Percentiles rank a stretch among this genome's conserved stretches.
Evolutionary conservation across 768 basidiomycete genomes (phyloP).

Genomic region (Phallus indusiatus): DNA sequence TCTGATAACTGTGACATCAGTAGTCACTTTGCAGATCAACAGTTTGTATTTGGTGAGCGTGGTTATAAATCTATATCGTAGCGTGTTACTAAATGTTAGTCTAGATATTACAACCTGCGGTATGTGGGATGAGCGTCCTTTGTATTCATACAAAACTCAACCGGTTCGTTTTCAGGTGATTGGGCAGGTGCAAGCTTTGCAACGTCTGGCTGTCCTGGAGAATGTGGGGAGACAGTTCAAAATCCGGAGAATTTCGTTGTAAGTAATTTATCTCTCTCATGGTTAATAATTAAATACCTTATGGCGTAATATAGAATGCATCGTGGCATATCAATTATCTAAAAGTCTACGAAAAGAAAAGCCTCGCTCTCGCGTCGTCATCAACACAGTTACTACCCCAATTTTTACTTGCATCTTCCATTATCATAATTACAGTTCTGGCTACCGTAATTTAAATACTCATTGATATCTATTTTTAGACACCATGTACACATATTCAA

Average conservation of each 20-base stretch:
- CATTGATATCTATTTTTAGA: not conserved
- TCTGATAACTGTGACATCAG: slow-evolving; percentile 47
- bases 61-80: not conserved
- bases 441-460: not conserved
- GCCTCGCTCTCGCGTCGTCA: slow-evolving; percentile 26
- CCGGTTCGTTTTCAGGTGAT: slow-evolving; percentile 40
- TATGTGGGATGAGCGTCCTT: slow-evolving; percentile 19
- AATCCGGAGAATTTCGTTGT: slow-evolving; percentile 67
- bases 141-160: not conserved
- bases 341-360: slow-evolving; percentile 61
- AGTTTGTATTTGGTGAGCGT: slow-evolving; percentile 62
- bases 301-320: slow-evolving; percentile 44
- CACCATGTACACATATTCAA: not conserved
- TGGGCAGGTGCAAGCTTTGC: slow-evolving; percentile 62
- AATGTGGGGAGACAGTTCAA: slow-evolving; percentile 52
- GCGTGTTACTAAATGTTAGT: not conserved
- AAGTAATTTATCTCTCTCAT: slow-evolving; percentile 18
- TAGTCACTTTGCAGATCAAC: slow-evolving; percentile 56
- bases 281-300: slow-evolving; percentile 5
- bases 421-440: not conserved
- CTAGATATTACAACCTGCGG: slow-evolving; percentile 80
- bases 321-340: slow-evolving; percentile 74
- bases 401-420: not conserved
- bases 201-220: slow-evolving; percentile 60
- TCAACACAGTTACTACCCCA: not conserved